Evolutionary conservation across 1,139 yeast species (phyloP), one percentile per base, ranked within the genome.

Genomic region (Geotrichum cucujoidarum): DNA sequence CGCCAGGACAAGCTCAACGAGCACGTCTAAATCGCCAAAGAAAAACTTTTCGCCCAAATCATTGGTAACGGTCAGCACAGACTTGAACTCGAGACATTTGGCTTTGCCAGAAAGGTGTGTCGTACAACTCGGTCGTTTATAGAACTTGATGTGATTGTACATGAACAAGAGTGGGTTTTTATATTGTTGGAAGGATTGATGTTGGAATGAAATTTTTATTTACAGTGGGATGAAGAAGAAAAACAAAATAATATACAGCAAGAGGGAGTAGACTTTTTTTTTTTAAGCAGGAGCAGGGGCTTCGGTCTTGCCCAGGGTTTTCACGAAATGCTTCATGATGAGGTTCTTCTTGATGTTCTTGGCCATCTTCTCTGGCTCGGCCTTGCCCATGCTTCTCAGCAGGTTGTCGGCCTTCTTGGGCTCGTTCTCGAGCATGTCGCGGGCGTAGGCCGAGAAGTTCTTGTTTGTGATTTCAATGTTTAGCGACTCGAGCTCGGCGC

Each of bases 41-140:
- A 61, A 65, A 43, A 55, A 59, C 35, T 45, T 45, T 38, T 65
- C 69, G 1, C 69, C 69, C 13, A 65, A 53, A 44, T 65, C 69
- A 41, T 65, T 65, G n/a, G 62, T 52, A 36, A 65, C 51, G 6
- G 66, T 60, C 14, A 61, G 40, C 3, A 62, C 65, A 1, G 58
- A 45, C 34, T 53, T 41, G 17, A 46, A 18, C 22, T 49, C 52
- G 16, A 42, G 29, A 14, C 47, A 39, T 24, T 43, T 42, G 20
- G 38, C 14, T 22, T 42, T 40, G 29, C 30, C 16, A 13, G 20
- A 21, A 20, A 38, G 30, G 31, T 17, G 24, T 6, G 46, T 42
- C 11, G 45, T 24, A 20, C 46, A 41, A 14, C 46, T 42, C 18
- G 50, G 50, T 14, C 50, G 35, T 30, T 47, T 47, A 40, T 42